These are phyloP conservation scores for Scheffersomyces cryptocercus DNA, from an alignment of 1,139 yeast species.

Conservation along the genomic window DNA sequence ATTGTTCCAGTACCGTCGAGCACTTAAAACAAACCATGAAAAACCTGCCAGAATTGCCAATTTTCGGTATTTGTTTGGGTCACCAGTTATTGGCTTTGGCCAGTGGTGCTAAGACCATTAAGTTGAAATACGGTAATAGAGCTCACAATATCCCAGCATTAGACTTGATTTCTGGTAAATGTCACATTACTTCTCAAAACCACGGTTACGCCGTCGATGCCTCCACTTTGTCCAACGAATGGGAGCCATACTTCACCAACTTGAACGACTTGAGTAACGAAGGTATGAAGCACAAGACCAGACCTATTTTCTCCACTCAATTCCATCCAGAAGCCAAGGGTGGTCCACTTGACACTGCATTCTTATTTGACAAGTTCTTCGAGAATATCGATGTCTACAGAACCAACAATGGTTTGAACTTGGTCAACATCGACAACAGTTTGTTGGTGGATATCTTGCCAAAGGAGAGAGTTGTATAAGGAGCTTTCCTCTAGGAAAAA, in stretches of 20 bases:
- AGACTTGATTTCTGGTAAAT: conserved; percentile 84
- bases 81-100: conserved; percentile 96
- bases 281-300: conserved; percentile 86
- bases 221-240: conserved; percentile 69
- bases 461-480: conserved; percentile 69
- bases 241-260: conserved; percentile 85
- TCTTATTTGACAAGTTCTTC: conserved; percentile 87
- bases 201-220: conserved; percentile 98
- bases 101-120: conserved; percentile 87
- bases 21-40: conserved; percentile 75
- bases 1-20: conserved; percentile 78
- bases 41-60: conserved; percentile 66
- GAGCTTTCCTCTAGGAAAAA: too few relatives aligned
- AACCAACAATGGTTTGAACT: conserved; percentile 40
- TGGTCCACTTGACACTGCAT: conserved; percentile 92
- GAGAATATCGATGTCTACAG: conserved; percentile 65
- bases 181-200: conserved; percentile 97
- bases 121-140: conserved; percentile 96
- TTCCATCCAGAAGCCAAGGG: conserved; percentile 99
- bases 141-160: conserved; percentile 98
- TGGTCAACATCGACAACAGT: conserved; percentile 49
- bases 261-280: conserved; percentile 94
- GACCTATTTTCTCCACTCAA: conserved; percentile 93
- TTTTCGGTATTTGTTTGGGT: conserved; percentile 95
- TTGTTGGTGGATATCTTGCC: conserved; percentile 80